Base-by-base conservation (phyloP, 2,329 filamentous ascomycete species). In the Alternaria angustiovoidea region DNA sequence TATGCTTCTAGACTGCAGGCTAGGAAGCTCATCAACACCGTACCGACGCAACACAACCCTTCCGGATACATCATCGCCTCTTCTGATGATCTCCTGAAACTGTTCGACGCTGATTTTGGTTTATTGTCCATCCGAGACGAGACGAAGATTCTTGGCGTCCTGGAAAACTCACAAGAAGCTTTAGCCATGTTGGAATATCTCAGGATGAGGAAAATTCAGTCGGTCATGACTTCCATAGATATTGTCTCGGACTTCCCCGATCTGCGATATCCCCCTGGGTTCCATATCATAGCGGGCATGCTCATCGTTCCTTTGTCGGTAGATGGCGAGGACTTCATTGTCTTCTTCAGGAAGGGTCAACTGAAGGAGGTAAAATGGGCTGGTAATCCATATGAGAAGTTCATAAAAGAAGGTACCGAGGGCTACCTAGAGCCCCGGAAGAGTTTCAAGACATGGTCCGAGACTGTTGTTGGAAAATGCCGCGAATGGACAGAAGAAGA, bases 1-100 rank as follows among this genome's bases (percentile, higher is more conserved):
- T 96, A 96, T 72, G 91, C 92, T 4, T 94, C 91, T 1, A 86
- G 92, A 26, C 81, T 97, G 0, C 92, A 96, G 68, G 92, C 93
- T 5, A 87, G 93, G 24, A 96, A 96, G 72, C 84, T 96, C 16
- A 96, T 96, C 75, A 95, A 94, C 65, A 94, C 92, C 0, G 88
- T 91, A 0, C 91, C 93, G 0, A 92, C 91, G 0, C 87, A 93
- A 62, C 86, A 88, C 55, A 96, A 94, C 53, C 92, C 93, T 0
- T 92, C 92, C 0, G 93, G 93, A 0, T 96, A 96, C 74, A 96
- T 97, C 48, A 90, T 96, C 57, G 93, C 93, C 0, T 95, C 92
- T 0, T 95, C 92, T 0, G 92, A 96, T 54, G 93, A 97, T 69
- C 79, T 97, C 0, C 76, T 97, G 4, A 92, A 88, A 67, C 83